Percentiles rank a stretch among this genome's conserved stretches.
These are phyloP conservation scores for Hypholoma fasciculare DNA, from an alignment of 768 basidiomycete genomes.

Conservation along the genomic window DNA sequence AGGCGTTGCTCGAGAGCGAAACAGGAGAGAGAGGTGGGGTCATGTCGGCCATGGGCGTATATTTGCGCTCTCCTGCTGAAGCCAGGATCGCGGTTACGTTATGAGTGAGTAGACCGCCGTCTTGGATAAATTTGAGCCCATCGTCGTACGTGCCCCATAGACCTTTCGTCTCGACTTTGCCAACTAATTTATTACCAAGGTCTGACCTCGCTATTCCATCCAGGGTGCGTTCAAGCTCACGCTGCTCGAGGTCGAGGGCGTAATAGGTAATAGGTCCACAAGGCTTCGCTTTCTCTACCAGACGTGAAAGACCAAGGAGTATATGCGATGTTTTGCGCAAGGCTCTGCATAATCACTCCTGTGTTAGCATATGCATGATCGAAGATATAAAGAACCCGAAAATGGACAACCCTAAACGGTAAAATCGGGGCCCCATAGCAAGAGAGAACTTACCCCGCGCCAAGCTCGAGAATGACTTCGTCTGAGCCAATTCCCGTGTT, in stretches of 20 bases:
- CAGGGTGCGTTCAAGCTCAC: conserved; percentile 82
- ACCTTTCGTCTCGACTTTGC: conserved; percentile 79
- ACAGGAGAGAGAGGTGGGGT: conserved; percentile 40
- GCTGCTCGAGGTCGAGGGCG: conserved; percentile 90
- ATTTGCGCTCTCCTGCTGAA: conserved; percentile 6
- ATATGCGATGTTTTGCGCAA: conserved; percentile 89
- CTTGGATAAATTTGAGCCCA: conserved; percentile 76
- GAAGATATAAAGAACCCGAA: background rate
- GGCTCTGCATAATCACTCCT: conserved; percentile 45
- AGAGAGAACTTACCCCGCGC: conserved; percentile 76
- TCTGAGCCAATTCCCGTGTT: conserved; percentile 25
- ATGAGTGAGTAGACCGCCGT: conserved; percentile 51
- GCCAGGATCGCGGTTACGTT: conserved; percentile 13
- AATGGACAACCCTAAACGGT: conserved; percentile 5
- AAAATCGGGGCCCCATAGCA: conserved; percentile 5
- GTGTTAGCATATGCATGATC: background rate
- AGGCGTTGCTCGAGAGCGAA: conserved; percentile 22
- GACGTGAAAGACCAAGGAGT: conserved; percentile 64
- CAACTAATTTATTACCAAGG: conserved; percentile 58
- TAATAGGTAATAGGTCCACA: conserved; percentile 73
- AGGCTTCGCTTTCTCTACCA: conserved; percentile 36
- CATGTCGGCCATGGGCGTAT: conserved; percentile 23
- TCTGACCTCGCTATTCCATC: conserved; percentile 61
- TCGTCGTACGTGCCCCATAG: conserved; percentile 92
- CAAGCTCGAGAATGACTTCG: conserved; percentile 74